Conservation (phyloP, 2,329 filamentous ascomycete genomes). For the Xylariaceae sp. region DNA sequence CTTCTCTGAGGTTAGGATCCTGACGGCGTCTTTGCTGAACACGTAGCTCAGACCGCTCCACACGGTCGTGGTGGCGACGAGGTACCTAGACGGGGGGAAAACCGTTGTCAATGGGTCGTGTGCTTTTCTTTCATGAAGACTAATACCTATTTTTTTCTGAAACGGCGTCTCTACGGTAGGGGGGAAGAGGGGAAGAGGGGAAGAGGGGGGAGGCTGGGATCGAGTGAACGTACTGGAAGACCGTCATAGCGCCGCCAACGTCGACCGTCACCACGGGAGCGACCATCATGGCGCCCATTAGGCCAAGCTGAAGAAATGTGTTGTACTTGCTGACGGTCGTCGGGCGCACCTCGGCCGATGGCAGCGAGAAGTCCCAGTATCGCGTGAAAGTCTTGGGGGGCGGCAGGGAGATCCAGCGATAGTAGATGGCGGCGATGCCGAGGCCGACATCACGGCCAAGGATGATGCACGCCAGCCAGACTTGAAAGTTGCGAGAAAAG, state of each 20-base stretch:
- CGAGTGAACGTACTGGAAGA: slow-evolving; percentile 54
- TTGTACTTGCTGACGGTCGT: slow-evolving; percentile 88
- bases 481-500: slow-evolving; percentile 34
- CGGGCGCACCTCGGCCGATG: slow-evolving; percentile 76
- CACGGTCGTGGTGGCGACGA: slow-evolving; percentile 82
- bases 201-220: not conserved
- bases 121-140: not conserved
- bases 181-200: not conserved
- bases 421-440: slow-evolving; percentile 84
- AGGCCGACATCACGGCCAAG: slow-evolving; percentile 82
- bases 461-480: slow-evolving; percentile 86
- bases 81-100: slow-evolving; percentile 50
- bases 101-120: slow-evolving; percentile 24
- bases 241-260: slow-evolving; percentile 49
- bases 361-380: slow-evolving; percentile 97
- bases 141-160: slow-evolving; percentile 1
- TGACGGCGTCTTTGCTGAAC: slow-evolving; percentile 85
- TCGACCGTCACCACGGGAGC: slow-evolving; percentile 66
- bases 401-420: slow-evolving; percentile 89
- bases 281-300: slow-evolving; percentile 79
- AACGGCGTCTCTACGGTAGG: no score
- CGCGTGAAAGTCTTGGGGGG: slow-evolving; percentile 85
- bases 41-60: slow-evolving; percentile 94
- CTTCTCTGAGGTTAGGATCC: slow-evolving; percentile 55
- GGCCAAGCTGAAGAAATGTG: slow-evolving; percentile 80